Base-by-base conservation (phyloP, 2,329 filamentous ascomycete genomes). In the Fusarium sp. region DNA sequence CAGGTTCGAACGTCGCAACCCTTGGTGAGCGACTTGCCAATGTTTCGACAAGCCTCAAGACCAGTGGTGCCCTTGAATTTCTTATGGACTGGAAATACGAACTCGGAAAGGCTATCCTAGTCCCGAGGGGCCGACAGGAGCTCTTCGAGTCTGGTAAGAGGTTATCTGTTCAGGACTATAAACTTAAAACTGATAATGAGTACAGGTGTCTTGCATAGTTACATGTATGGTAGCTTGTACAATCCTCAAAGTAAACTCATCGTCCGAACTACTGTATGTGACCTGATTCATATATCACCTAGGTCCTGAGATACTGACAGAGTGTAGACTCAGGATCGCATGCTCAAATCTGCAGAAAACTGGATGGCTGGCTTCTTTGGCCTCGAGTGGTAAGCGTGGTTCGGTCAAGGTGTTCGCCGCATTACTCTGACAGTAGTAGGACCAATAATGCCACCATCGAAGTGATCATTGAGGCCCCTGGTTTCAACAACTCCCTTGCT, bases 341-440 rank as follows among this genome's bases (percentile, higher is more conserved):
- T 94, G 92, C 83, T 92, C 27, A 91, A 94, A 79, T 91, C 88
- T 42, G 92, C 92, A 6, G 92, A 94, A 80, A 92, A 94, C 80
- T 94, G 94, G 81, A 82, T 94, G 77, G 91, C 92, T 10, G 93
- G 93, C 1, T 94, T 94, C 83, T 94, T 94, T 77, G 92, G 92
- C 1, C 85, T 94, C 0, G 88, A 91, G 50, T 94, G 92, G 85
- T 86, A 75, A 36, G 81, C 31, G 25, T 4, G 17, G 7, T 14
- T 13, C 10, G 15, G 11, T 35, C 25, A 14, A n/a, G 14, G 22
- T 27, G 17, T 22, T 25, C 10, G 29, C 22, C n/a, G 35, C 12
- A 39, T 31, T 38, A 42, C 41, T 53, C 49, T 75, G 17, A 76
- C 62, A 9, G 15, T 22, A 9, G 20, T 29, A 86, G 84, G 92